Base-by-base conservation (phyloP, 352 stramenopile species). In the Globisporangium viniferum region DNA sequence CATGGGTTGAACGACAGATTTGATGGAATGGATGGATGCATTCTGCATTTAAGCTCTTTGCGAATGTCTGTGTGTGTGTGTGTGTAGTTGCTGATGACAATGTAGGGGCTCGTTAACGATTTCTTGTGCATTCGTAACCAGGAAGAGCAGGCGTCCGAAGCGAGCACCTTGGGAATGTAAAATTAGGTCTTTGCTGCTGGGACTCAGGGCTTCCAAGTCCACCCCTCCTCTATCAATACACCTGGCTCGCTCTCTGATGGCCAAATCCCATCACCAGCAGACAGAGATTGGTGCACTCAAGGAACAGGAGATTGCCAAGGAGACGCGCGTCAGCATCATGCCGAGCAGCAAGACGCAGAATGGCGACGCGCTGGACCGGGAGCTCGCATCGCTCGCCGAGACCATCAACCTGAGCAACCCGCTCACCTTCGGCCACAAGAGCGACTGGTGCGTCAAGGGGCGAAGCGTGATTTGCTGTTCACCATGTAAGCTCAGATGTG, bases 381-480 rank as follows among this genome's bases (percentile, higher is more conserved):
- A 91, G 69, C 75, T 95, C 14, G 82, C 78, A 7, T 83, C 73
- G 63, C 70, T 95, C 58, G 78, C 86, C 41, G 86, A 93, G 53
- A 91, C 82, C 24, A 90, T 90, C 39, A 84, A 66, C 18, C 72
- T 95, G 59, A 93, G 84, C 74, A 93, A 95, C 63, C 88, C 86
- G 27, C 71, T 93, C 35, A 93, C 87, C 0, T 91, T 86, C 31
- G 85, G 86, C 36, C 81, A 92, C 57, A 84, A 83, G 56, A 75
- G 71, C 48, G 75, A 89, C 62, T 95, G 87, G 87, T 95, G 82
- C 22, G 77, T 51, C 10, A 2, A 31, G 41, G 36, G 6, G 9
- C 33, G 31, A 4, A 62, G 31, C 7, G 15, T 7, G 31, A 5
- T 39, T 56, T 56, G 49, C 24, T 56, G 49, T 12, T 58, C 12